Percentiles rank a stretch among this genome's conserved stretches.
Evolutionary conservation across 1,284 basidiomycete genomes (phyloP).

Genomic region (Pterula multifida): DNA sequence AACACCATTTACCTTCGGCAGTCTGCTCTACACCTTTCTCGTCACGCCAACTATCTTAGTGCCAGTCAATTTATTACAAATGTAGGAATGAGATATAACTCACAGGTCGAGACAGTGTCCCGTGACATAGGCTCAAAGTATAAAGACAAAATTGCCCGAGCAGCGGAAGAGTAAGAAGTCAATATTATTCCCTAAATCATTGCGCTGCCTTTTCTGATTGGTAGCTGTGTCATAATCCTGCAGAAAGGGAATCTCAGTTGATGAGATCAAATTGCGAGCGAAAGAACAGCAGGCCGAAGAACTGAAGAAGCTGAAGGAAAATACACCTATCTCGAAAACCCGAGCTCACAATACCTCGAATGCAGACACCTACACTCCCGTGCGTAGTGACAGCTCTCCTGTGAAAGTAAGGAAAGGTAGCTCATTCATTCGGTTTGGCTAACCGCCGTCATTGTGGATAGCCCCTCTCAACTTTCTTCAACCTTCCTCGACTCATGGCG

Average conservation of each 20-base stretch:
- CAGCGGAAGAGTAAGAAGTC: neutral
- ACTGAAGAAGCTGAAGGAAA: constrained; percentile 17
- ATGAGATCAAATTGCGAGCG: constrained; percentile 24
- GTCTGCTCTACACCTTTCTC: neutral
- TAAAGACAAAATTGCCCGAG: neutral
- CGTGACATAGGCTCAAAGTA: neutral
- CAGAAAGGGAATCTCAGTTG: constrained; percentile 33
- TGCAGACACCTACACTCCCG: constrained; percentile 9
- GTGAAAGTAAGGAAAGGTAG: constrained; percentile 37
- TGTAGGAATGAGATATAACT: too few relatives aligned
- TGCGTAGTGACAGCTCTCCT: constrained; percentile 54
- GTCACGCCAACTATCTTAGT: neutral
- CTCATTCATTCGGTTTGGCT: constrained; percentile 6
- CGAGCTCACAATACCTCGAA: constrained; percentile 8
- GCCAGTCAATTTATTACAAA: too few relatives aligned
- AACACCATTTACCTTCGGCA: neutral
- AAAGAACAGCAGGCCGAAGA: constrained; percentile 22
- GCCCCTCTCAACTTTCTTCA: constrained; percentile 75
- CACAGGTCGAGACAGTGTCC: neutral
- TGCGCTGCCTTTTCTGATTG: neutral
- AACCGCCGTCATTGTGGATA: constrained; percentile 63
- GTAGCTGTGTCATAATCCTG: neutral
- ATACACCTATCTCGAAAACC: constrained; percentile 4
- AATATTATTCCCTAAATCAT: neutral
- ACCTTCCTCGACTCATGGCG: constrained; percentile 57